Evolutionary conservation across 441 rosid species (phyloP).

Genomic region (Viola pubescens): DNA sequence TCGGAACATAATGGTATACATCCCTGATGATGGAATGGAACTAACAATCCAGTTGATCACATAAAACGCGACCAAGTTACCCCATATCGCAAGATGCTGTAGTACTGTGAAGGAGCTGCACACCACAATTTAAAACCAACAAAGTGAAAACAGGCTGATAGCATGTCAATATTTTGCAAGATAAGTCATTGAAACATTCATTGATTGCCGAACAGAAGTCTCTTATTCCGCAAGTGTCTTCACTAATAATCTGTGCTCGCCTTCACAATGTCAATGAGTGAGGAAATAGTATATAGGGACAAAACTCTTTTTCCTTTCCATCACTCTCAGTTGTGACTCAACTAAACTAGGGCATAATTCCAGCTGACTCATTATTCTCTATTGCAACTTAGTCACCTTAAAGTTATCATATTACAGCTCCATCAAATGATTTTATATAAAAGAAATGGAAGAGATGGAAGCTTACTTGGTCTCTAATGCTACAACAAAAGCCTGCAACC

Average conservation of each 20-base stretch:
- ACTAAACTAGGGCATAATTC: too few species aligned
- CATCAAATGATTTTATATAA: background rate
- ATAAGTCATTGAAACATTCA: background rate
- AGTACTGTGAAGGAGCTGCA: constrained; percentile 87
- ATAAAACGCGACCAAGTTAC: constrained; percentile 76
- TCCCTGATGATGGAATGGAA: constrained; percentile 74
- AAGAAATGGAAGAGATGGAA: constrained; percentile 2
- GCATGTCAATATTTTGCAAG: background rate
- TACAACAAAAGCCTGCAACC: constrained; percentile 98
- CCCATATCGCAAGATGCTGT: constrained; percentile 95
- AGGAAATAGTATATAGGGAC: too few species aligned
- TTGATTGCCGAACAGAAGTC: background rate
- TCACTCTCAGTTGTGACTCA: too few species aligned
- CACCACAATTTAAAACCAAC: constrained; percentile 8
- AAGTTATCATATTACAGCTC: background rate
- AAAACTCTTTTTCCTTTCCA: too few species aligned
- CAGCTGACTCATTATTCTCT: too few species aligned
- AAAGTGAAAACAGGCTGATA: background rate
- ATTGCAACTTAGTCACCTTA: background rate
- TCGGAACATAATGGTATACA: constrained; percentile 96
- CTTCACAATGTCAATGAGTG: too few species aligned
- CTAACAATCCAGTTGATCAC: constrained; percentile 79
- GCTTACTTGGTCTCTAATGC: constrained; percentile 91
- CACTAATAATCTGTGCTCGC: too few species aligned
- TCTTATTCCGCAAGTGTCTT: too few species aligned